Base-by-base conservation (phyloP, 2,329 filamentous ascomycete species). In the Coleophoma crateriformis region DNA sequence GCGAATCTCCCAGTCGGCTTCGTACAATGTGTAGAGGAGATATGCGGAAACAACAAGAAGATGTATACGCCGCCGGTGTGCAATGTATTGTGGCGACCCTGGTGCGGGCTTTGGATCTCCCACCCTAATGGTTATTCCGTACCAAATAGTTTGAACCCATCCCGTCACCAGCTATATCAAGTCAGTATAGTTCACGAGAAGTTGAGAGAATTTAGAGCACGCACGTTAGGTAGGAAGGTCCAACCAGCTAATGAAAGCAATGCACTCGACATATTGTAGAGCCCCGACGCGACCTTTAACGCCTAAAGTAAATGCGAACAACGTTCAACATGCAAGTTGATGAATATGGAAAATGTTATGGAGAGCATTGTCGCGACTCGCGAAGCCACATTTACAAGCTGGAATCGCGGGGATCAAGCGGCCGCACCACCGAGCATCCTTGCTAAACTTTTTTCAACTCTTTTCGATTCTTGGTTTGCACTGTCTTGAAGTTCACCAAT, bases 1-100 rank as follows among this genome's bases (percentile, higher is more conserved):
- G 54, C 82, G 85, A 27, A 96, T 77, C 55, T 89, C 83, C 72
- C 88, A 83, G 75, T 95, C 88, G 61, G 90, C 87, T 71, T 97
- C 92, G 72, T 91, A 94, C 61, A 97, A 82, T 43, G 90, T 96
- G 75, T 96, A 96, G 56, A 86, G 71, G 35, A 97, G 87, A 71
- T 97, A 99, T 53, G 81, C 71, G 45, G 85, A 75, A 46, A 97
- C 85, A 61, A 97, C 88, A 58, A 85, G 74, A 64, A 92, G 85
- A 66, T 94, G 84, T 65, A 96, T 92, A 60, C 83, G 81, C 50
- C 87, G 87, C 52, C 90, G 85, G 72, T 97, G 88, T 50, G 78
- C 76, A 55, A 78, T 75, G 66, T 81, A 88, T 57, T 83, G 83
- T 2, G 82, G 76, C n/a, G 78, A 75, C 67, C 88, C 81, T 34